phyloP scores from a whole-genome alignment of 345 rosid genomes.

The Passiflora organensis region DNA sequence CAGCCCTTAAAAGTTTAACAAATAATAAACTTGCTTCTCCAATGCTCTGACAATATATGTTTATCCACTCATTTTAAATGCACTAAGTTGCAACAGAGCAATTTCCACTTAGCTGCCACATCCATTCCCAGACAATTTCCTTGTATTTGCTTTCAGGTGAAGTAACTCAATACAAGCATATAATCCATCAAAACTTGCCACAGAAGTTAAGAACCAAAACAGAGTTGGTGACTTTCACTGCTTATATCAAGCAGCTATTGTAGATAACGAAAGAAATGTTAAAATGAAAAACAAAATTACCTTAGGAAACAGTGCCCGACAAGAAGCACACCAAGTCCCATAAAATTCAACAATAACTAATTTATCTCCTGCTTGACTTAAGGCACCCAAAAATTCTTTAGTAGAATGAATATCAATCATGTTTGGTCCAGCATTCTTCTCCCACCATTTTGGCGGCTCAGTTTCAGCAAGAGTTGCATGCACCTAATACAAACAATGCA shows the following conservation, averaged over 20 bases:
- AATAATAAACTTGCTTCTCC: too few relatives aligned
- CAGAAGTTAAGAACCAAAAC: too few relatives aligned
- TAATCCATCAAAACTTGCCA: too few relatives aligned
- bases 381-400: slow-evolving; percentile 64
- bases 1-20: too few relatives aligned
- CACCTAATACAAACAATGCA: slow-evolving; percentile 49
- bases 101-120: too few relatives aligned
- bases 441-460: slow-evolving; percentile 94
- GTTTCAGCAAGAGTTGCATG: slow-evolving; percentile 62
- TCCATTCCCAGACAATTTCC: too few relatives aligned
- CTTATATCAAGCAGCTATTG: not conserved
- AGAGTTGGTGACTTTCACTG: too few relatives aligned
- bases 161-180: too few relatives aligned
- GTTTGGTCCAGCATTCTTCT: slow-evolving; percentile 77
- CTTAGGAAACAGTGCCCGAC: slow-evolving; percentile 83
- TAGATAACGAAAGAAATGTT: not conserved
- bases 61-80: too few relatives aligned
- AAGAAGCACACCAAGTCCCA: slow-evolving; percentile 98
- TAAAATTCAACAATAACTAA: slow-evolving; percentile 91
- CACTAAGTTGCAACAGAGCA: too few relatives aligned
- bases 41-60: too few relatives aligned
- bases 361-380: slow-evolving; percentile 71
- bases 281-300: slow-evolving; percentile 24
- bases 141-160: too few relatives aligned
- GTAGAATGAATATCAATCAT: slow-evolving; percentile 90